These are phyloP conservation scores for Phlegmacium glaucopus DNA, from an alignment of 768 basidiomycete species.

Conservation along the genomic window DNA sequence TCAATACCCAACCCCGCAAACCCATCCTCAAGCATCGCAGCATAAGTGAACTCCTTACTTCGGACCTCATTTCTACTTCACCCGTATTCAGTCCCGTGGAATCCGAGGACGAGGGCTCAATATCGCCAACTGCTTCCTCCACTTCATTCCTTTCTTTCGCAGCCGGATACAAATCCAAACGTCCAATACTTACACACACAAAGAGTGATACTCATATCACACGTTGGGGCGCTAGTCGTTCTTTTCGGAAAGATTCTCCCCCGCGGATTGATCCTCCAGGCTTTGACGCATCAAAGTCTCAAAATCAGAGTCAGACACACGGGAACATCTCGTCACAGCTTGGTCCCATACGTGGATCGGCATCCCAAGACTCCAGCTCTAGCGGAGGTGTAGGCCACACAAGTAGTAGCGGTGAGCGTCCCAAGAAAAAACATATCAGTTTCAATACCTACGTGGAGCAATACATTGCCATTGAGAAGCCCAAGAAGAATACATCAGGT, in stretches of 20 bases:
- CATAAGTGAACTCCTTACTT: slow-evolving; percentile 83
- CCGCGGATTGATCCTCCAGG: slow-evolving; percentile 53
- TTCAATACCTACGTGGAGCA: slow-evolving; percentile 99
- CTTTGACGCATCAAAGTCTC: slow-evolving; percentile 9
- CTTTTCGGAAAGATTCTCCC: slow-evolving; percentile 66
- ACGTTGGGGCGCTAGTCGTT: slow-evolving; percentile 44
- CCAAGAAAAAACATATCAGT: slow-evolving; percentile 85
- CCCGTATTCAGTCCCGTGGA: slow-evolving; percentile 61
- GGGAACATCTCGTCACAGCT: slow-evolving; percentile 9
- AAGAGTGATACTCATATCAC: slow-evolving; percentile 87
- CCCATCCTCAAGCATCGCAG: slow-evolving; percentile 96
- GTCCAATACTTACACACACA: slow-evolving; percentile 72
- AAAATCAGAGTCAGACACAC: not conserved
- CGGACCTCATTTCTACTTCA: slow-evolving; percentile 61
- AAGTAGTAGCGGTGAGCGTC: slow-evolving; percentile 19
- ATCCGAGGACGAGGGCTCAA: slow-evolving; percentile 41
- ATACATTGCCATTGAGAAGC: slow-evolving; percentile 87
- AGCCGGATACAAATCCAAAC: slow-evolving; percentile 20
- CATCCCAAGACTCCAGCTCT: slow-evolving; percentile 33
- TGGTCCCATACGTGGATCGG: slow-evolving; percentile 24
- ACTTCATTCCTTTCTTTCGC: slow-evolving; percentile 9
- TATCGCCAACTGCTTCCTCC: slow-evolving; percentile 11
- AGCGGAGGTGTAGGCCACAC: slow-evolving; percentile 18
- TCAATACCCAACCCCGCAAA: slow-evolving; percentile 42
- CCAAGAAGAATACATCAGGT: slow-evolving; percentile 37